Evolutionary conservation across 768 basidiomycete genomes (phyloP), one percentile per base, ranked within the genome.

Genomic region (Lactifluus volemus): DNA sequence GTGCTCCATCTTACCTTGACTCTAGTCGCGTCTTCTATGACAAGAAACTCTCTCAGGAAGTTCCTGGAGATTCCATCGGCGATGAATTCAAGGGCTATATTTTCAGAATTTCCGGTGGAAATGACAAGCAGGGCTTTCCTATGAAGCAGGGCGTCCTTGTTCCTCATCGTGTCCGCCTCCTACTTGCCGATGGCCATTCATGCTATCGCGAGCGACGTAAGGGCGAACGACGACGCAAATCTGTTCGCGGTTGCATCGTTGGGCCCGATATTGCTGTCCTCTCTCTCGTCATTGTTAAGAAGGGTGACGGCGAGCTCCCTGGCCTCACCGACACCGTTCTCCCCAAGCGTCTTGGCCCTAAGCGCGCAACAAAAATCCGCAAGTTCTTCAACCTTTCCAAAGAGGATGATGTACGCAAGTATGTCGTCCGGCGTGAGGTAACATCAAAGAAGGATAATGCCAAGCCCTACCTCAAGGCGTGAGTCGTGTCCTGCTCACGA

Each of bases 81-180:
- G 89, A 96, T 73, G 96, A 98, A 80, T 98, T 85, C 83, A 92
- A 90, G 74, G 96, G 96, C 60, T 98, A 97, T 79, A 77, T 98
- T 74, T 84, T 97, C 82, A 88, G 93, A 70, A 90, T 99, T 79
- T 95, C 92, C 34, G 95, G 95, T 70, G 92, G 96, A 65, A 98
- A 98, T 81, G 94, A 98, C 85, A 92, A 93, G 79, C 92, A 95
- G 75, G 93, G 94, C 72, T 96, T 97, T 83, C 93, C 94, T 51
- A 97, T 98, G 93, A 98, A 98, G 78, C 96, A 99, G 79, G 95
- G 96, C 79, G 90, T 98, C 67, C 89, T 98, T 63, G 83, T 96
- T 70, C 92, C 92, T 61, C 73, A 92, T 79, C 94, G 96, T 83
- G 92, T 95, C 69, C 81, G 84, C 64, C 89, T 99, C 67, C 90